phyloP scores from a whole-genome alignment of 352 stramenopile species.

The Pythium myriotylum region DNA sequence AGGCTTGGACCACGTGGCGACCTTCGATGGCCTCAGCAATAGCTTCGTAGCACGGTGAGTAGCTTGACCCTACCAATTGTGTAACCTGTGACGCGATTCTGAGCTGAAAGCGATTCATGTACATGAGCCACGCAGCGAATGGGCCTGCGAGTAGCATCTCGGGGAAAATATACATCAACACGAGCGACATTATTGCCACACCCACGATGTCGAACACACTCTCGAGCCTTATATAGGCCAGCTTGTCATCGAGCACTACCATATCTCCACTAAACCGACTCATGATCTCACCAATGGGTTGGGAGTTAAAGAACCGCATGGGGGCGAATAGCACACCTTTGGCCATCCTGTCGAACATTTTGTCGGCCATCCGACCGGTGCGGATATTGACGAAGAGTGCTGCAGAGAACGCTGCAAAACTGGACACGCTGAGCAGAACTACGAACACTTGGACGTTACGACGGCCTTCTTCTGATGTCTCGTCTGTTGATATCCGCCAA shows the following conservation, averaged over 20 bases:
- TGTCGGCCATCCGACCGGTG: not conserved
- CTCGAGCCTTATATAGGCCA: not conserved
- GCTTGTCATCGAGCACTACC: not conserved
- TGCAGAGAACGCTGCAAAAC: not conserved
- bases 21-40: conserved; percentile 20
- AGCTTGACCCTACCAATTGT: conserved; percentile 1
- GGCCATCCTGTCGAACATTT: conserved; percentile 9
- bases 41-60: conserved; percentile 15
- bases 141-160: conserved; percentile 47
- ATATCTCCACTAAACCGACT: conserved; percentile 38
- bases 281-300: conserved; percentile 32
- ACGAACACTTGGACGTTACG: conserved; percentile 5
- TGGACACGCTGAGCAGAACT: not conserved
- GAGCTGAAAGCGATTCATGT: conserved; percentile 11
- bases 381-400: not conserved
- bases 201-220: not conserved
- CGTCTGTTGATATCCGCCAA: not conserved
- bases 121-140: conserved; percentile 1
- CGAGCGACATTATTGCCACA: conserved; percentile 24
- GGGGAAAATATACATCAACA: conserved; percentile 29
- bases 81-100: conserved; percentile 21
- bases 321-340: conserved; percentile 17
- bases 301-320: conserved; percentile 34
- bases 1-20: conserved; percentile 16
- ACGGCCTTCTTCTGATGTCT: not conserved